Base-by-base conservation (phyloP, 306 rosid genomes). In the Vigna trinervia region DNA sequence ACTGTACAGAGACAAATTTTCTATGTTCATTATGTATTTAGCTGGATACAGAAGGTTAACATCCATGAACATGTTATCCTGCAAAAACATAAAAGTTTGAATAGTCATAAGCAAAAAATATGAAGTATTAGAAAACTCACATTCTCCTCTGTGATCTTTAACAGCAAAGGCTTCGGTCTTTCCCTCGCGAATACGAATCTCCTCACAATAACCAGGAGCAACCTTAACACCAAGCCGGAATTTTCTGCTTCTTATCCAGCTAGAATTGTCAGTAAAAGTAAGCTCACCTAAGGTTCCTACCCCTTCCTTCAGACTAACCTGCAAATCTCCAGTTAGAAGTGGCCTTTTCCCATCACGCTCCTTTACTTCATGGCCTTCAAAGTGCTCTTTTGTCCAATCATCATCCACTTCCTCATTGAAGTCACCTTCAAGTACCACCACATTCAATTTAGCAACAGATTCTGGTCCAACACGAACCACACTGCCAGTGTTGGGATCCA, bases 141-240 rank as follows among this genome's bases (percentile, higher is more conserved):
- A 80, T 91, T 93, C 96, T 80, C 98, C 98, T 82, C 98, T 84
- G 62, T 91, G 98, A 93, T 93, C 96, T 86, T 91, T 91, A 34
- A 93, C 98, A 26, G 89, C 81, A 75, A 93, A 93, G 26, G 95
- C 87, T 26, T 93, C 96, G 6, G 98, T 89, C 88, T 91, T 93
- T 34, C 88, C 98, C 84, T 93, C 98, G 1, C 91, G 87, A 73
- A 93, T 79, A 20, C 83, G 93, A 82, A 84, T 77, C 45, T 82
- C 93, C 43, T 88, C 90, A 26, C 83, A 92, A 54, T 60, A 84
- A 26, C 96, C 96, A 19, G 91, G 80, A 75, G 86, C 78, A 36
- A 89, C 82, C 88, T 87, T 91, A 78, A 89, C 69, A 23, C 98
- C 98, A 12, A 93, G 94, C 88, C 98, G 86, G 77, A 93, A 93